These are phyloP conservation scores for Cercospora zeina DNA, from an alignment of 2,329 filamentous ascomycete species.

Conservation along the genomic window DNA sequence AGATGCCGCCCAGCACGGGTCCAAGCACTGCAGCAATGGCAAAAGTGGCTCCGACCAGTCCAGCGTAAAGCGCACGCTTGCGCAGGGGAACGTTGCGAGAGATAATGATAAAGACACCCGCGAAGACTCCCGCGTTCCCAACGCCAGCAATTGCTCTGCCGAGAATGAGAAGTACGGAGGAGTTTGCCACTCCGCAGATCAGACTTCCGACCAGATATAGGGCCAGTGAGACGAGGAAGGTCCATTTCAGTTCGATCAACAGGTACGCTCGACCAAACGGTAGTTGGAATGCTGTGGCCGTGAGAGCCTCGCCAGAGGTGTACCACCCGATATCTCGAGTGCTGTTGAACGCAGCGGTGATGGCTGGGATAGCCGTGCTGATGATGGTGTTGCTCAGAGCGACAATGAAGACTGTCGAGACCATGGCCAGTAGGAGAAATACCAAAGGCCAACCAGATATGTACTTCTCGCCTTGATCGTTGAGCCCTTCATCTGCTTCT, in stretches of 20 bases:
- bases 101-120: constrained; percentile 42
- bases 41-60: constrained; percentile 45
- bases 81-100: constrained; percentile 23
- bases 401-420: constrained; percentile 26
- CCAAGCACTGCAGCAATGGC: constrained; percentile 50
- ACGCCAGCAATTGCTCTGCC: constrained; percentile 56
- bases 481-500: not conserved
- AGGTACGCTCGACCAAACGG: constrained; percentile 47
- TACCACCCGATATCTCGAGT: constrained; percentile 53
- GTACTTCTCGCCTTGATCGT: constrained; percentile 1
- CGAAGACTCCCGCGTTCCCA: constrained; percentile 55
- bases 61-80: constrained; percentile 27
- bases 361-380: constrained; percentile 50
- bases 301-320: constrained; percentile 48
- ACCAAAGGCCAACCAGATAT: constrained; percentile 2
- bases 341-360: constrained; percentile 51
- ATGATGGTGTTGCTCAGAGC: constrained; percentile 39
- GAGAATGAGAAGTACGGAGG: constrained; percentile 54
- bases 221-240: constrained; percentile 43
- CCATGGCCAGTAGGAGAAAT: constrained; percentile 1
- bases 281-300: constrained; percentile 46
- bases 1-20: constrained; percentile 55
- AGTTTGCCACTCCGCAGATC: constrained; percentile 51
- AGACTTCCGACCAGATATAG: constrained; percentile 52
- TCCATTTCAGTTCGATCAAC: constrained; percentile 48